These are phyloP conservation scores for Solanum chiquidenum DNA, from an alignment of 257 asterid genomes.

Conservation along the genomic window DNA sequence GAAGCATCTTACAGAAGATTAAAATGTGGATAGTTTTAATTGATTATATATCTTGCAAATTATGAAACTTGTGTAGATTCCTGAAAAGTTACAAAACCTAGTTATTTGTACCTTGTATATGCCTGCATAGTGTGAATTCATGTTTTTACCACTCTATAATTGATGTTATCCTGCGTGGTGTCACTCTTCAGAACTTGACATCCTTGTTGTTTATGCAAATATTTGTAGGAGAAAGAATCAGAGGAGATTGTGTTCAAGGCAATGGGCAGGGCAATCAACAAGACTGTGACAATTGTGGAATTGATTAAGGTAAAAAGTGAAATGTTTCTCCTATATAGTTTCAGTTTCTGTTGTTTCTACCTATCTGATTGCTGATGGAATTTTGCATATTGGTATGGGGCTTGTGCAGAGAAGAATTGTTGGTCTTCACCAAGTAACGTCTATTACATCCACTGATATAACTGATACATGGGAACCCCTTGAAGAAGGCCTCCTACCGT, in stretches of 20 bases:
- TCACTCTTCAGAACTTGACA: not conserved
- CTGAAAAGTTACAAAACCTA: not conserved
- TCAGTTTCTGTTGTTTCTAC: not conserved
- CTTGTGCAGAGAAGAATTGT: constrained; percentile 75
- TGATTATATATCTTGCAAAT: not conserved
- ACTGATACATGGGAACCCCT: constrained; percentile 98
- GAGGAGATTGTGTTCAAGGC: constrained; percentile 60
- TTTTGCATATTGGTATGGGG: not conserved
- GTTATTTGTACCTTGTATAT: not conserved
- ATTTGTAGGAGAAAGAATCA: constrained; percentile 47
- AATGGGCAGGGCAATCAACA: constrained; percentile 76
- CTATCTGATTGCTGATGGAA: constrained; percentile 1
- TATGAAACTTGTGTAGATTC: not conserved
- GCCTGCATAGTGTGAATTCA: not conserved
- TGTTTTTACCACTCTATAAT: not conserved
- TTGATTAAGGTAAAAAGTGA: constrained; percentile 36
- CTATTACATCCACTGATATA: constrained; percentile 79
- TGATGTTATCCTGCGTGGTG: not conserved
- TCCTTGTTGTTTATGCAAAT: not conserved
- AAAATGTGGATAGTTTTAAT: not conserved
- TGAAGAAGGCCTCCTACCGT: constrained; percentile 97
- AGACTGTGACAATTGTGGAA: constrained; percentile 56
- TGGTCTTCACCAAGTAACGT: constrained; percentile 86
- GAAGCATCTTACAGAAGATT: not conserved
- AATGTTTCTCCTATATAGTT: not conserved